phyloP scores from a whole-genome alignment of 768 basidiomycete species.

The Russula emetica region DNA sequence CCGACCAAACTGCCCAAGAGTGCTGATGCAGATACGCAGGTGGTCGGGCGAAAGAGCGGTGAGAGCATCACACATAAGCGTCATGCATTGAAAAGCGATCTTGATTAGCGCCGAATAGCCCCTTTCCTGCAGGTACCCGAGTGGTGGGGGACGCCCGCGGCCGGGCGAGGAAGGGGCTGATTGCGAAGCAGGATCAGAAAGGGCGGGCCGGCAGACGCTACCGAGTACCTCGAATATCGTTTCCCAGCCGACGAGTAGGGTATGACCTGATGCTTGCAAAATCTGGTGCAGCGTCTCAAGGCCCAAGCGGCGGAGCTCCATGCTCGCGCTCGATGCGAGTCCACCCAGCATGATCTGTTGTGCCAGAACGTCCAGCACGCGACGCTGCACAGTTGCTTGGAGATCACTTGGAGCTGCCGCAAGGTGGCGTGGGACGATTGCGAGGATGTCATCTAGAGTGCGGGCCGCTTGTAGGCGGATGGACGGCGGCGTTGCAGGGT shows the following conservation, averaged over 20 bases:
- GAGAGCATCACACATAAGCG: constrained; percentile 90
- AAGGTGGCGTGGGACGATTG: constrained; percentile 69
- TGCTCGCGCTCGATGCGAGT: constrained; percentile 43
- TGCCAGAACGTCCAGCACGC: constrained; percentile 80
- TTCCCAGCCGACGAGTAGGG: constrained; percentile 89
- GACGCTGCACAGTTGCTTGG: constrained; percentile 69
- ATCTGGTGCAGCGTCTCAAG: constrained; percentile 88
- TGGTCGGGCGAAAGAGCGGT: constrained; percentile 75
- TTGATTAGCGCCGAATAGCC: constrained; percentile 75
- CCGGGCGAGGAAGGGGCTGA: constrained; percentile 37
- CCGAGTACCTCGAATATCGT: constrained; percentile 88
- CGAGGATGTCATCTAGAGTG: constrained; percentile 78
- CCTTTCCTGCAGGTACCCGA: constrained; percentile 60
- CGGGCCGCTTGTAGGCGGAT: constrained; percentile 89
- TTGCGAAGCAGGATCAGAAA: constrained; percentile 37
- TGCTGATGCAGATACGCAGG: constrained; percentile 82
- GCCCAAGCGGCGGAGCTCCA: constrained; percentile 85
- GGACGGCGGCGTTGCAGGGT: constrained; percentile 60
- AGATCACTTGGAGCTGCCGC: constrained; percentile 50
- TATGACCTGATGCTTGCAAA: constrained; percentile 86
- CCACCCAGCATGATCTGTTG: constrained; percentile 60
- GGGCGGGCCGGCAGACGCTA: constrained; percentile 72
- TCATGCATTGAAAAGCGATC: constrained; percentile 91
- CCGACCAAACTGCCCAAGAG: constrained; percentile 85
- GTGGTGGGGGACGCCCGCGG: constrained; percentile 35